Conservation (phyloP, 2,329 filamentous ascomycete species). For the Venturia effusa region DNA sequence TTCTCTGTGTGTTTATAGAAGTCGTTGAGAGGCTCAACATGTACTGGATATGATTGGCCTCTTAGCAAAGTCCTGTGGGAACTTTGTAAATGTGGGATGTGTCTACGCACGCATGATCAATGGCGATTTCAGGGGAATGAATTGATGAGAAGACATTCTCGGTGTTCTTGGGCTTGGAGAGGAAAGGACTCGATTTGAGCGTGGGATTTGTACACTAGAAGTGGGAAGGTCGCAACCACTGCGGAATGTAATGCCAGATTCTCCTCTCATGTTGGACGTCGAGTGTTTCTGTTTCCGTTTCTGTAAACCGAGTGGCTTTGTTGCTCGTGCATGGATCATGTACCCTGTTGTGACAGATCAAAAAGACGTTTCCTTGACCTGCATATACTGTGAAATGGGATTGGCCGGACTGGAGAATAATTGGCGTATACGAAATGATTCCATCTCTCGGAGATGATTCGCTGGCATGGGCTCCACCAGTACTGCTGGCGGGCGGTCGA, state of each 20-base stretch:
- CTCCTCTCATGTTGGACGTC: conserved; percentile 12
- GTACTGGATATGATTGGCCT: background rate
- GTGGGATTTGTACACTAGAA: conserved; percentile 7
- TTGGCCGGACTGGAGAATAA: background rate
- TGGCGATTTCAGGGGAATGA: conserved; percentile 4
- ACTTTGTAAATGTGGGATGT: background rate
- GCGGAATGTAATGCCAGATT: conserved; percentile 14
- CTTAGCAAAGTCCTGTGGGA: background rate
- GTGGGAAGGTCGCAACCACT: background rate
- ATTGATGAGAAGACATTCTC: background rate
- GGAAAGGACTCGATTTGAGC: conserved; percentile 2
- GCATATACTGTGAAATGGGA: background rate
- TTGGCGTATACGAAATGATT: background rate
- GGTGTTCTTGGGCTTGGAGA: background rate
- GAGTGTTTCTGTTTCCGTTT: background rate
- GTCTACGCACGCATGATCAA: conserved; percentile 1
- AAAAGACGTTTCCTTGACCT: background rate
- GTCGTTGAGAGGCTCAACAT: background rate
- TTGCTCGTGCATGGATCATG: background rate
- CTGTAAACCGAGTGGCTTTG: background rate
- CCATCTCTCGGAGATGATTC: background rate
- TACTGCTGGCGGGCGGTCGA: too few species aligned
- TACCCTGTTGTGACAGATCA: background rate
- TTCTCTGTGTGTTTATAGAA: conserved; percentile 13
- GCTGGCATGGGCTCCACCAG: background rate